These are phyloP conservation scores for Porphyra umbilicalis DNA, from an alignment of 31 red algal genomes.

Conservation along the genomic window DNA sequence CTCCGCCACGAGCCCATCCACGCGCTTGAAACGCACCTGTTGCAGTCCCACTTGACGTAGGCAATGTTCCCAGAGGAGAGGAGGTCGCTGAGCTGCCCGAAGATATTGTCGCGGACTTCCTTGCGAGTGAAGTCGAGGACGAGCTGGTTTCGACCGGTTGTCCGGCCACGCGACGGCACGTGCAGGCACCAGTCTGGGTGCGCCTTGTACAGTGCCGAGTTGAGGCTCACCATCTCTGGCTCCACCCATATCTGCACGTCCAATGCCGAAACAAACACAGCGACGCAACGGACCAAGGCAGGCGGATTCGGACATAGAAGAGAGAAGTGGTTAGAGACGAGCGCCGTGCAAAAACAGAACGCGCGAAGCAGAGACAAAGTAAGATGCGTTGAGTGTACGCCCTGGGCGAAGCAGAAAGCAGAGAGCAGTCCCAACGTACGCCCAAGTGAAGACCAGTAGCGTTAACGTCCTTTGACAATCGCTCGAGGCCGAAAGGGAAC, in stretches of 20 bases:
- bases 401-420: no score
- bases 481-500: slow-evolving; percentile 69
- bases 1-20: no score
- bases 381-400: no score
- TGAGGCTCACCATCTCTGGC: slow-evolving; percentile 88
- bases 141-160: slow-evolving; percentile 86
- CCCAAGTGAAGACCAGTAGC: slow-evolving; percentile 75
- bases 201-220: slow-evolving; percentile 52
- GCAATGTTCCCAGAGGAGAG: slow-evolving; percentile 48
- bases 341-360: neutral
- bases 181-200: slow-evolving; percentile 91
- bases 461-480: slow-evolving; percentile 53
- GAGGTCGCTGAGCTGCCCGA: slow-evolving; percentile 41
- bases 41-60: slow-evolving; percentile 95
- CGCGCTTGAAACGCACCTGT: no score
- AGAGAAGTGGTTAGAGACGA: neutral
- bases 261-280: neutral
- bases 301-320: neutral
- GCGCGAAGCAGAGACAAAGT: neutral
- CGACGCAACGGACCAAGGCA: neutral
- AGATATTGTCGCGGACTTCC: slow-evolving; percentile 76
- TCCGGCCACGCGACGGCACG: slow-evolving; percentile 58
- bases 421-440: no score
- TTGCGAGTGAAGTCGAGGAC: slow-evolving; percentile 84
- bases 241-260: slow-evolving; percentile 77